A percentile compares a stretch with the other conserved stretches of the same genome.
Evolutionary conservation across 2,329 filamentous ascomycete species (phyloP).

Genomic region (Xylariaceae sp.): DNA sequence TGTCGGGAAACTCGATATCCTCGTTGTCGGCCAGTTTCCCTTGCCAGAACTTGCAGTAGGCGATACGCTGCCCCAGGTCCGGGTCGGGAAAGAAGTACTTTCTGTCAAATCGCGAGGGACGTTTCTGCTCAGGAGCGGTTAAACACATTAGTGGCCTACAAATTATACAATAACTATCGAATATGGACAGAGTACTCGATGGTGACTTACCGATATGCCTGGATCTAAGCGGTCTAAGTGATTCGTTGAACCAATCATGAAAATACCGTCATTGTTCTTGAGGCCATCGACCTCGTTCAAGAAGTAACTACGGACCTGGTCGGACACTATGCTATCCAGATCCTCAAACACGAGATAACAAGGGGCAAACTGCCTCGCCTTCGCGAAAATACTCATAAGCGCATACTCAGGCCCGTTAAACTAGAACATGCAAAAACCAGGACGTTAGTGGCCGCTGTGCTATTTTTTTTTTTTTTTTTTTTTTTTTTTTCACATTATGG

Average conservation of each 20-base stretch:
- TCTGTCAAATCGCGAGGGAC: slow-evolving; percentile 69
- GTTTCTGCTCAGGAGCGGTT: slow-evolving; percentile 54
- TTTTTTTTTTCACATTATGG: not conserved
- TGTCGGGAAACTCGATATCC: slow-evolving; percentile 64
- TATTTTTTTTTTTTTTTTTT: not conserved
- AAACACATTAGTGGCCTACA: no score
- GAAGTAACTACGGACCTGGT: slow-evolving; percentile 69
- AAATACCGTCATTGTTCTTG: slow-evolving; percentile 71
- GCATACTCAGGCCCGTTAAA: slow-evolving; percentile 62
- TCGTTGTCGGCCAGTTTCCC: slow-evolving; percentile 60
- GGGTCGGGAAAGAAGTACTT: slow-evolving; percentile 71
- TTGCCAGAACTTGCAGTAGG: slow-evolving; percentile 70
- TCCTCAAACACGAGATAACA: slow-evolving; percentile 77
- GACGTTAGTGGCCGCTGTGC: slow-evolving; percentile 1
- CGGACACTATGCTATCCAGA: slow-evolving; percentile 69
- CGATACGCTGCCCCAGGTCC: slow-evolving; percentile 56
- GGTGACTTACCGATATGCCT: slow-evolving; percentile 58
- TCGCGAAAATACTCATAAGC: slow-evolving; percentile 60
- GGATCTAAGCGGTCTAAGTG: slow-evolving; percentile 70
- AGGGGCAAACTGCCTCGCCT: slow-evolving; percentile 67
- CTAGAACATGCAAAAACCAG: slow-evolving; percentile 39
- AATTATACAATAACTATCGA: no score
- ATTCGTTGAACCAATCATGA: slow-evolving; percentile 72
- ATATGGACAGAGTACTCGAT: not conserved
- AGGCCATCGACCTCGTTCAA: slow-evolving; percentile 76